Conservation (phyloP, 2,329 filamentous ascomycete species). For the Cladosporium halotolerans region DNA sequence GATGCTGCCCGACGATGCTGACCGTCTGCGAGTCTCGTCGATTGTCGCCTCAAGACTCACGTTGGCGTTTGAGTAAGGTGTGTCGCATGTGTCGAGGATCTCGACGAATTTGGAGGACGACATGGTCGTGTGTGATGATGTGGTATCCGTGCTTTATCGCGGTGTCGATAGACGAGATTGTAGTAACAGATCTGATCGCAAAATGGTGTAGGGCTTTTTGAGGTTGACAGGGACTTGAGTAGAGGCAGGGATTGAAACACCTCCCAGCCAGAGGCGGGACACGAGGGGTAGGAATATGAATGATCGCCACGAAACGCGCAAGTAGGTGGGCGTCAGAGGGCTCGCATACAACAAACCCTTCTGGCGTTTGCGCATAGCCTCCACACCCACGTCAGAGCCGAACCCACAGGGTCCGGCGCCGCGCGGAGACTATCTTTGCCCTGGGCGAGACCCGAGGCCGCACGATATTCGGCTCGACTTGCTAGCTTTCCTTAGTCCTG, state of each 20-base stretch:
- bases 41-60: conserved; percentile 32
- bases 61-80: conserved; percentile 28
- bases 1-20: conserved; percentile 23
- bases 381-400: conserved; percentile 8
- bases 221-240: background rate
- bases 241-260: conserved; percentile 1
- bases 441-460: background rate
- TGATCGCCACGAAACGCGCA: conserved; percentile 6
- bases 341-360: conserved; percentile 8
- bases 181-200: conserved; percentile 8
- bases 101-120: conserved; percentile 32
- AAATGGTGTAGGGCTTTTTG: background rate
- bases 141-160: background rate
- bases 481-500: background rate
- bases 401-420: conserved; percentile 12
- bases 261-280: background rate
- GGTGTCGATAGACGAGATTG: background rate
- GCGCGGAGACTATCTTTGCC: conserved; percentile 8
- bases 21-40: conserved; percentile 26
- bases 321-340: conserved; percentile 6
- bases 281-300: conserved; percentile 2
- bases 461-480: conserved; percentile 8
- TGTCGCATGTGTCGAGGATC: conserved; percentile 26
- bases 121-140: conserved; percentile 18
- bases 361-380: conserved; percentile 3